Percentiles rank a stretch among this genome's conserved stretches.
Conservation (phyloP, 176 grass and related monocot genomes). For the Triticum turgidum region DNA sequence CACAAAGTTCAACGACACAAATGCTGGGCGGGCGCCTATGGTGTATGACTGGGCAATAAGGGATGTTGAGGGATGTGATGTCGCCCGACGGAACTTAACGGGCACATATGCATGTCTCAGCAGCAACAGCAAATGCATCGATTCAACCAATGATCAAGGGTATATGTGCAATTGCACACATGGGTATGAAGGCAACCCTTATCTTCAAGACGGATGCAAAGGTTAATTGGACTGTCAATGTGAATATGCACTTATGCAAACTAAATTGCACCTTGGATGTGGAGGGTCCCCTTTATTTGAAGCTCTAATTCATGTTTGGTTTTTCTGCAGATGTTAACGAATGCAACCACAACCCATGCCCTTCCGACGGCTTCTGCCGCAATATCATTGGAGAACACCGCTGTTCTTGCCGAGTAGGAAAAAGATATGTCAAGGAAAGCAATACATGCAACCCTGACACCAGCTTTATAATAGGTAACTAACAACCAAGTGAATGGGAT, state of each 20-base stretch:
- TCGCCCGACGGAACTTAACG: not conserved
- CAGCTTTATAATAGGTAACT: constrained; percentile 14
- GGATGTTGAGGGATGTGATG: not conserved
- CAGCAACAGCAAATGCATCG: not conserved
- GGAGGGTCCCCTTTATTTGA: too few relatives aligned
- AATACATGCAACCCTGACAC: constrained; percentile 20
- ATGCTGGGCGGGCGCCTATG: not conserved
- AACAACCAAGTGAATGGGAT: not conserved
- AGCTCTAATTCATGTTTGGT: not conserved
- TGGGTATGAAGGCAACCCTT: constrained; percentile 29
- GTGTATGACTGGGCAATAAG: not conserved
- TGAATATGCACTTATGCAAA: not conserved
- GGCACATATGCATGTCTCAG: constrained; percentile 6
- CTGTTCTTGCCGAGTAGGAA: constrained; percentile 29
- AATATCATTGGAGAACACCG: not conserved
- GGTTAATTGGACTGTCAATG: not conserved
- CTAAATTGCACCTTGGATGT: not conserved
- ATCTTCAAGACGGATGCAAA: constrained; percentile 27
- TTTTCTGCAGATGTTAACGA: constrained; percentile 18
- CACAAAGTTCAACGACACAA: not conserved
- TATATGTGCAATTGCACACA: constrained; percentile 12
- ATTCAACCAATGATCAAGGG: not conserved
- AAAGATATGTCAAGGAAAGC: not conserved
- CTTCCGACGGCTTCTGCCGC: constrained; percentile 1
- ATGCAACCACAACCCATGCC: constrained; percentile 16